phyloP scores from a whole-genome alignment of 805 yeast species.

The Ogataea paraovalis region DNA sequence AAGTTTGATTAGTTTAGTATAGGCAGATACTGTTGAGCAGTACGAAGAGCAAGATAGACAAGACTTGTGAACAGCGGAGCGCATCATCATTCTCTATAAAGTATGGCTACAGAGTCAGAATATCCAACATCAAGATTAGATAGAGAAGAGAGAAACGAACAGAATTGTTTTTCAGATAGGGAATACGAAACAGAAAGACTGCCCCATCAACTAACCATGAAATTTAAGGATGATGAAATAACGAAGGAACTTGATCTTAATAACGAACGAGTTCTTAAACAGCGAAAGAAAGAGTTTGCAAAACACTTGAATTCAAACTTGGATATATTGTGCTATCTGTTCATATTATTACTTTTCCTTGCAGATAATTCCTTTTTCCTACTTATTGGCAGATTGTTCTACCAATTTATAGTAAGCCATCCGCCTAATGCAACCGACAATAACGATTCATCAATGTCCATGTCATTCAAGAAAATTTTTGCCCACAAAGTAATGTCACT shows the following conservation, averaged over 20 bases:
- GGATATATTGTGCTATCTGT: constrained; percentile 34
- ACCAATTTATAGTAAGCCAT: constrained; percentile 36
- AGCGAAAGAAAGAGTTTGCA: constrained; percentile 39
- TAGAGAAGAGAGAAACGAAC: background rate
- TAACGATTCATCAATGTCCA: constrained; percentile 13
- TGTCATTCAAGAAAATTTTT: constrained; percentile 23
- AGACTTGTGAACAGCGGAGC: too few relatives aligned
- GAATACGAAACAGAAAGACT: background rate
- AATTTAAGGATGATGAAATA: constrained; percentile 12
- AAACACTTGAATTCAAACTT: constrained; percentile 33
- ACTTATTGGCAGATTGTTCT: constrained; percentile 30
- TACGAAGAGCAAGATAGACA: background rate
- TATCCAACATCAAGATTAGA: background rate
- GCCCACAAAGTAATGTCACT: constrained; percentile 30
- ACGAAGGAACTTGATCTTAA: constrained; percentile 36
- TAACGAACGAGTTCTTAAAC: constrained; percentile 38
- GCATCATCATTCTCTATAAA: background rate
- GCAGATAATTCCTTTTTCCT: constrained; percentile 38
- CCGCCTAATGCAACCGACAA: constrained; percentile 38
- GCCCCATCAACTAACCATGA: constrained; percentile 11
- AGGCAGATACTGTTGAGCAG: background rate
- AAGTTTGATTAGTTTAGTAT: too few relatives aligned
- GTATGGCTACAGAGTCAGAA: background rate
- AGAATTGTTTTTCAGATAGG: background rate
- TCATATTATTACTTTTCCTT: constrained; percentile 37